These are phyloP conservation scores for Dioscorea cayenensis DNA, from an alignment of 116 monocot species.

Conservation along the genomic window DNA sequence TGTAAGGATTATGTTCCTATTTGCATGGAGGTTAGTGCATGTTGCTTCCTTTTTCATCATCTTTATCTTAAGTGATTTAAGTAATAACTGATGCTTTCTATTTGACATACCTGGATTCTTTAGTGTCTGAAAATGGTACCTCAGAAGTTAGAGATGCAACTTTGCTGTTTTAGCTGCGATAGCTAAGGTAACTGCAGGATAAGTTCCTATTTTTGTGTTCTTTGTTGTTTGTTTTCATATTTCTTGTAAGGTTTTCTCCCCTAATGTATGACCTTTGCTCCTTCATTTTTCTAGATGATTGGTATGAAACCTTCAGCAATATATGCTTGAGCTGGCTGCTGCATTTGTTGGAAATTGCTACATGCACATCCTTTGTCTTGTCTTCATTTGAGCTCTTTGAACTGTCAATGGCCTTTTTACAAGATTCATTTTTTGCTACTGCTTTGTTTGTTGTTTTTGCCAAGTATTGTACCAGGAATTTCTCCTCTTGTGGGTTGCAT, in stretches of 20 bases:
- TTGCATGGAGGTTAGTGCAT: slow-evolving; percentile 83
- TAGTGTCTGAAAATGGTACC: slow-evolving; percentile 97
- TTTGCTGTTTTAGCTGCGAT: slow-evolving; percentile 92
- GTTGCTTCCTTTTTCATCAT: background rate
- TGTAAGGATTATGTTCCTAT: slow-evolving; percentile 99
- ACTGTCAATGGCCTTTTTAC: background rate
- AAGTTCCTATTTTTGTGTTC: background rate
- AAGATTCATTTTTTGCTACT: background rate
- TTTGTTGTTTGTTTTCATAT: background rate
- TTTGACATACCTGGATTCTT: background rate
- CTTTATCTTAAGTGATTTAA: too few species aligned
- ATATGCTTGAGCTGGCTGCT: too few species aligned
- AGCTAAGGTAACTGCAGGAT: slow-evolving; percentile 56
- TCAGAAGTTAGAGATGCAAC: slow-evolving; percentile 98
- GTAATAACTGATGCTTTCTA: background rate
- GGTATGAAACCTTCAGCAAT: slow-evolving; percentile 80
- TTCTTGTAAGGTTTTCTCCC: too few species aligned
- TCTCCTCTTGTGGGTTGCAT: too few species aligned
- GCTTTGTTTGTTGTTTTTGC: too few species aligned
- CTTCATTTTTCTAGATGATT: slow-evolving; percentile 60
- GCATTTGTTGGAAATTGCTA: too few species aligned
- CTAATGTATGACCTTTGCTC: background rate
- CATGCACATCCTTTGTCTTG: background rate
- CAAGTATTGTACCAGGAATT: too few species aligned
- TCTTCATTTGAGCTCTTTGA: background rate